Evolutionary conservation across 2,329 filamentous ascomycete genomes (phyloP).

Genomic region (Xylariaceae sp.): DNA sequence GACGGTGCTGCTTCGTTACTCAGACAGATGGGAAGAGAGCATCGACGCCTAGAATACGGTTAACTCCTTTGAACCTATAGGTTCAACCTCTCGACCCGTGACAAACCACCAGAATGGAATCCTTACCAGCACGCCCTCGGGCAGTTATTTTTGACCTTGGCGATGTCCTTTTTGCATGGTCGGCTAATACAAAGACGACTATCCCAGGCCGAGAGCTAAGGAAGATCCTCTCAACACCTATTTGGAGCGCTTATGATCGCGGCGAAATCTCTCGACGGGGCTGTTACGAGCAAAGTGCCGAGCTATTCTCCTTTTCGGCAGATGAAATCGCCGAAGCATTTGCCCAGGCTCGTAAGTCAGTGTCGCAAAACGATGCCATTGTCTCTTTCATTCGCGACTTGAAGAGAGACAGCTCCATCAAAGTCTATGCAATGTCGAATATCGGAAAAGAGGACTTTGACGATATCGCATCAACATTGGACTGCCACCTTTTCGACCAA

Average conservation of each 20-base stretch:
- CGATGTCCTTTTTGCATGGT: conserved; percentile 34
- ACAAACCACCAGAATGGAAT: background rate
- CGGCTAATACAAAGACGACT: conserved; percentile 23
- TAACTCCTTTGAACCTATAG: too few relatives aligned
- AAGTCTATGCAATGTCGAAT: conserved; percentile 33
- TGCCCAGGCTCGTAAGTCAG: conserved; percentile 28
- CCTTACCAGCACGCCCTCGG: conserved; percentile 2
- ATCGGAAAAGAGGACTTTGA: conserved; percentile 28
- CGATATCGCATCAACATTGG: conserved; percentile 20
- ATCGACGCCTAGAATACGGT: too few relatives aligned
- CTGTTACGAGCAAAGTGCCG: conserved; percentile 23
- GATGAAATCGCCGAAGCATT: conserved; percentile 22
- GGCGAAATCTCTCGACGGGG: conserved; percentile 26
- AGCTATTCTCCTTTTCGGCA: conserved; percentile 24
- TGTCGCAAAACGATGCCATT: conserved; percentile 25
- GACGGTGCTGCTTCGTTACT: too few relatives aligned
- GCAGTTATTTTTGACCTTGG: conserved; percentile 31
- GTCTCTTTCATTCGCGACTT: conserved; percentile 22
- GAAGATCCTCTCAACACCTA: conserved; percentile 25
- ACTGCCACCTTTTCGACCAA: conserved; percentile 28
- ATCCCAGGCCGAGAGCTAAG: conserved; percentile 24
- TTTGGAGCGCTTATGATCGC: conserved; percentile 30
- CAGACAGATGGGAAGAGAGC: too few relatives aligned
- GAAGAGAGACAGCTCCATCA: conserved; percentile 15
- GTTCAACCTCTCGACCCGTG: too few relatives aligned